Evolutionary conservation across 2,329 filamentous ascomycete genomes (phyloP).

Genomic region (Rhexocercosporidium sp.): DNA sequence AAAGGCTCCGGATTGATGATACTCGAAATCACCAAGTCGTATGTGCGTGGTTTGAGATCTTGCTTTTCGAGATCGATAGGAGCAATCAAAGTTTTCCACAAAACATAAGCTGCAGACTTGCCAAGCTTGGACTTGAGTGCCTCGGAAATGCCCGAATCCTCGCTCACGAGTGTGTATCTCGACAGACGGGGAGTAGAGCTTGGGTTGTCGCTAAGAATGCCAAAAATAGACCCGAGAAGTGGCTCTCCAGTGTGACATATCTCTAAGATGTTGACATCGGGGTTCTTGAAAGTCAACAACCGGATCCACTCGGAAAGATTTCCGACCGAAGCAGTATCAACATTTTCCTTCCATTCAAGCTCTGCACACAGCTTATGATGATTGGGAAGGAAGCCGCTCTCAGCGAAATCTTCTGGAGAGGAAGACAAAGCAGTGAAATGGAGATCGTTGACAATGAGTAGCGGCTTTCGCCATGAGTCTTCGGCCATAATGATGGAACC

Average conservation of each 20-base stretch:
- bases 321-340: not conserved
- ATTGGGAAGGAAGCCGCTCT: conserved; percentile 51
- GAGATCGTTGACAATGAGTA: conserved; percentile 53
- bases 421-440: conserved; percentile 47
- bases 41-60: conserved; percentile 4
- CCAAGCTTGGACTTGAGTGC: not conserved
- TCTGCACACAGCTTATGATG: conserved; percentile 56
- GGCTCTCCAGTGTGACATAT: conserved; percentile 8
- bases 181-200: conserved; percentile 2
- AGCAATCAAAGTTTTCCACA: not conserved
- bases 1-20: not conserved
- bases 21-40: conserved; percentile 4
- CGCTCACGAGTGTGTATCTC: conserved; percentile 2
- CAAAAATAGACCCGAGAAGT: not conserved
- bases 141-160: not conserved
- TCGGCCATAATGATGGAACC: conserved; percentile 53
- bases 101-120: conserved; percentile 2
- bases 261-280: conserved; percentile 15
- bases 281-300: conserved; percentile 14
- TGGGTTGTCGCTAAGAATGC: not conserved
- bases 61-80: conserved; percentile 2
- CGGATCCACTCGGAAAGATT: conserved; percentile 11
- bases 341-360: conserved; percentile 48
- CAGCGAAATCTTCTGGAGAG: conserved; percentile 30
- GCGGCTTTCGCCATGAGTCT: conserved; percentile 40